Evolutionary conservation across 2,329 filamentous ascomycete genomes (phyloP), one percentile per base, ranked within the genome.

Genomic region (Setomelanomma holmii): DNA sequence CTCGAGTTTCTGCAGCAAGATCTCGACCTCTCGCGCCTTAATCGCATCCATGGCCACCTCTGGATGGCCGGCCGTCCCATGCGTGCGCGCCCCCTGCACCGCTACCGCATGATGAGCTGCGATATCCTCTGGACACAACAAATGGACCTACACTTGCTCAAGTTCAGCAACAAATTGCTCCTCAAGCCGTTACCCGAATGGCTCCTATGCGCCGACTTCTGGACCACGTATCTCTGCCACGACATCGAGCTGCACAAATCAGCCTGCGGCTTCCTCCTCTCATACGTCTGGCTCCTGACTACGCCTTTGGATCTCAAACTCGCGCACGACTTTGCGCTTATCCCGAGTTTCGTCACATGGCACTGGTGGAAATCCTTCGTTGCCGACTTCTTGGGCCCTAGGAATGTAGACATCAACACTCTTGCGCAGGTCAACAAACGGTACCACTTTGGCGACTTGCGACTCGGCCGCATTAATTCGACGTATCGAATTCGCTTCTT

Each of bases 51-150:
- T 56, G 46, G 51, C 5, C 66, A 68, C 12, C 63, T 75, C 4
- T 75, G 72, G 72, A 73, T 73, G 72, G 68, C 67, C 1, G 72
- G 72, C 3, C 67, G 72, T 1, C 72, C 72, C 1, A 66, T 75
- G 66, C 68, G 70, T 39, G 71, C 68, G 2, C 60, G 69, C 2
- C 67, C 71, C 3, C 55, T 75, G 19, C 72, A 75, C 39, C 65
- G 72, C 6, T 73, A 75, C 59, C 65, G 60, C 34, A 74, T 75
- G 72, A 55, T 71, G 44, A 63, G 68, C 14, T 64, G 69, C 44
- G 63, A 71, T 12, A 44, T 71, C 4, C 38, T 72, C 1, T 57
- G 57, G 17, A 73, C 69, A 1, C 65, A 73, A 51, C 71, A 75
- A 44, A 70, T 71, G 67, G 72, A 75, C 40, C 52, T 75, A 19